phyloP scores from a whole-genome alignment of 306 rosid species.

The Dryas drummondii region DNA sequence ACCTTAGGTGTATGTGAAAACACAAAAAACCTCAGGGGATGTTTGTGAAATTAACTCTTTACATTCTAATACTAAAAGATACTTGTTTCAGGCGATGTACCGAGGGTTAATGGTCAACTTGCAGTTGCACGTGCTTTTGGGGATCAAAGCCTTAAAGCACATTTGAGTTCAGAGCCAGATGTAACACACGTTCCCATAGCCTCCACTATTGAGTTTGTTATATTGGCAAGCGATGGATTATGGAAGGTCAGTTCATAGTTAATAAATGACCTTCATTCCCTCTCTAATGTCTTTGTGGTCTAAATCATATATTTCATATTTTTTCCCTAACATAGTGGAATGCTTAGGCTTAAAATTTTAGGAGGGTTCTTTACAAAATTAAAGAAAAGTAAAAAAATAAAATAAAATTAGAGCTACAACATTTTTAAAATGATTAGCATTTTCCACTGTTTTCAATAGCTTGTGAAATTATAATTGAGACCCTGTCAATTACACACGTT shows the following conservation, averaged over 20 bases:
- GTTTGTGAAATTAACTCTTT: too few species aligned
- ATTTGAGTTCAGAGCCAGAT: conserved; percentile 64
- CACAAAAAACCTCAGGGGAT: too few species aligned
- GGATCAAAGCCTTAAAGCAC: conserved; percentile 61
- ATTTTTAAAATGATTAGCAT: background rate
- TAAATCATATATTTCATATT: too few species aligned
- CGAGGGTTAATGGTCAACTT: conserved; percentile 63
- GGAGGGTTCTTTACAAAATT: background rate
- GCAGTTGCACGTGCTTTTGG: conserved; percentile 77
- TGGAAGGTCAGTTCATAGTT: conserved; percentile 49
- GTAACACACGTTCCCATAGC: background rate
- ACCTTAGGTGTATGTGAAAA: too few species aligned
- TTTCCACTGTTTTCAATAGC: background rate
- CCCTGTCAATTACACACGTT: background rate
- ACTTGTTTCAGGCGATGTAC: conserved; percentile 52
- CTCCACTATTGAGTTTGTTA: conserved; percentile 42
- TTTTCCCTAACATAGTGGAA: too few species aligned
- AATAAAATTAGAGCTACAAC: background rate
- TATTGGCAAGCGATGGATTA: conserved; percentile 67
- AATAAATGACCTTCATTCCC: too few species aligned
- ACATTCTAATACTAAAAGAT: background rate
- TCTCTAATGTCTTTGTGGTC: too few species aligned
- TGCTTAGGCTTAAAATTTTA: background rate
- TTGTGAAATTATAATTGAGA: background rate
- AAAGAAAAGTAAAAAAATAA: too few species aligned